Evolutionary conservation across 1,139 yeast species (phyloP).

Genomic region (Lodderomyces pseudojiufengensis): DNA sequence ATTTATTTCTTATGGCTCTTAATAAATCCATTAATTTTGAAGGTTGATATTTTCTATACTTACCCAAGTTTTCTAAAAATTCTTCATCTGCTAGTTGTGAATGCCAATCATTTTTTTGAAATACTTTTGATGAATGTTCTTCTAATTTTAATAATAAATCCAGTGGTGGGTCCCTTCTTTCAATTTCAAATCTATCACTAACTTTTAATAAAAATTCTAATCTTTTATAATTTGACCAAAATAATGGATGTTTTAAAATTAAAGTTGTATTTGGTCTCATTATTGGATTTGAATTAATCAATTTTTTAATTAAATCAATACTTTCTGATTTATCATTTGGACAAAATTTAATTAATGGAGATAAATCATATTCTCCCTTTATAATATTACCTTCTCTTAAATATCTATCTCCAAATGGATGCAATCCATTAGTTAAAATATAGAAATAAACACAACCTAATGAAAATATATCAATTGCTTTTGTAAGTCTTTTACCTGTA

Average conservation of each 20-base stretch:
- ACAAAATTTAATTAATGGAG: constrained; percentile 35
- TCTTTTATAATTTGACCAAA: constrained; percentile 76
- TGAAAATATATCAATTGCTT: constrained; percentile 91
- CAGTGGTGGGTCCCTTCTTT: constrained; percentile 84
- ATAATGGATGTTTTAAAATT: constrained; percentile 79
- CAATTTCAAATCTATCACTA: constrained; percentile 88
- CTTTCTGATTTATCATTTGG: constrained; percentile 59
- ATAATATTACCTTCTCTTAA: constrained; percentile 86
- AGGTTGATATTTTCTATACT: constrained; percentile 82
- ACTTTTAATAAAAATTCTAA: constrained; percentile 80
- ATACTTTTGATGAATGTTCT: constrained; percentile 43
- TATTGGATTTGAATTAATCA: constrained; percentile 69
- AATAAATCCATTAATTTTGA: constrained; percentile 77
- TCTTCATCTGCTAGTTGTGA: constrained; percentile 54
- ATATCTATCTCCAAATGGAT: constrained; percentile 91
- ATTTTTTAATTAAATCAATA: constrained; percentile 61
- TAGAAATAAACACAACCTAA: constrained; percentile 93
- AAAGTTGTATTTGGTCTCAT: constrained; percentile 68
- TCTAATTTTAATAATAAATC: constrained; percentile 61
- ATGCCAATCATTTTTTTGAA: constrained; percentile 72
- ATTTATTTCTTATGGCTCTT: constrained; percentile 86
- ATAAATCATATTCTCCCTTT: constrained; percentile 61
- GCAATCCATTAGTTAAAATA: constrained; percentile 78
- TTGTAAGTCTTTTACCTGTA: constrained; percentile 62
- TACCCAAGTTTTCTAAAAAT: constrained; percentile 81